These are phyloP conservation scores for Citrus inodora DNA, from an alignment of 345 rosid species.

Conservation along the genomic window DNA sequence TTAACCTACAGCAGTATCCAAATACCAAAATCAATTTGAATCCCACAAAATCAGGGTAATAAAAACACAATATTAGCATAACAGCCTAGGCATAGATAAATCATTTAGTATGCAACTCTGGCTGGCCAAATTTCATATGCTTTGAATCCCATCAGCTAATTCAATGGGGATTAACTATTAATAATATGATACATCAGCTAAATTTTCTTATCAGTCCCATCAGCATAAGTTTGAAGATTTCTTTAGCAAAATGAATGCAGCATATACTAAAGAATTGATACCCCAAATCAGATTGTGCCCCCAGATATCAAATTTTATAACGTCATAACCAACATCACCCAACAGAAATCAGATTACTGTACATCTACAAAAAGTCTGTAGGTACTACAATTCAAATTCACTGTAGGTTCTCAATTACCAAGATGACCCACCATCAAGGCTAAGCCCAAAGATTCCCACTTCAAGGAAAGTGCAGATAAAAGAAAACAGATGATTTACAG, in stretches of 20 bases:
- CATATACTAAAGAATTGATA: not conserved
- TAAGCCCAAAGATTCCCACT: conserved; percentile 4
- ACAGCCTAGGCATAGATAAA: not conserved
- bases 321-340: not conserved
- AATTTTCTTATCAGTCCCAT: not conserved
- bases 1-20: conserved; percentile 30
- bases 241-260: not conserved
- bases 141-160: not conserved
- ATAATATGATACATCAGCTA: not conserved
- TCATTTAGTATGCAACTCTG: not conserved
- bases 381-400: not conserved
- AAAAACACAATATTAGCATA: not conserved
- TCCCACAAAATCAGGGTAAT: not conserved
- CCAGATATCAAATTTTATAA: not conserved
- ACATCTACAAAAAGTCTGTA: not conserved
- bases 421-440: conserved; percentile 30
- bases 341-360: conserved; percentile 6
- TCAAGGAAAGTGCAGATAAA: conserved; percentile 5
- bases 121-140: not conserved
- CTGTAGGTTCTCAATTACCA: conserved; percentile 22
- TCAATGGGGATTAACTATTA: not conserved
- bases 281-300: not conserved
- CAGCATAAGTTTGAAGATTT: not conserved
- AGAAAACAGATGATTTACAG: conserved; percentile 8
- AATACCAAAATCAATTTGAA: not conserved